A percentile compares a stretch with the other conserved stretches of the same genome.
Conservation (phyloP, 257 asterid species). For the Solanum virginianum region DNA sequence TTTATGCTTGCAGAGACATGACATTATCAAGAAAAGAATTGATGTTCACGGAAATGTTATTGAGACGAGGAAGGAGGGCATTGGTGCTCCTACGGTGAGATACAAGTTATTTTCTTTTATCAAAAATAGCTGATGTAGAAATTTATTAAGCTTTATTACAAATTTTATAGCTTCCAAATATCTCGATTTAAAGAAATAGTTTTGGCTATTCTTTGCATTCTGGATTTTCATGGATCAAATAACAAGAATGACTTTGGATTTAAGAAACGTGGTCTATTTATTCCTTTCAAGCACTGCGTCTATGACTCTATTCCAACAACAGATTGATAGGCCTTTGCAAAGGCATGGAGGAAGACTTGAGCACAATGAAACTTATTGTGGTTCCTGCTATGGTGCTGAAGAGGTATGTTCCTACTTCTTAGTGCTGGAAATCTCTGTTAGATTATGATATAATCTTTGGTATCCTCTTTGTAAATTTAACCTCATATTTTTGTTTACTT, state of each 20-base stretch:
- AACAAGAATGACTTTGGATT: background rate
- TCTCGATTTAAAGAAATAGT: background rate
- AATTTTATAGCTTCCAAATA: background rate
- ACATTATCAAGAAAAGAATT: slow-evolving; percentile 84
- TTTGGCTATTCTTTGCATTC: background rate
- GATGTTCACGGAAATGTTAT: slow-evolving; percentile 85
- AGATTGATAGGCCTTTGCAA: slow-evolving; percentile 84
- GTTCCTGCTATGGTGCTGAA: slow-evolving; percentile 97
- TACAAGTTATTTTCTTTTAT: background rate
- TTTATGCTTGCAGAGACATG: slow-evolving; percentile 70
- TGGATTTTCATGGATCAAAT: background rate
- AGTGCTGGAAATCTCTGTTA: background rate
- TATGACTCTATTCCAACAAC: background rate
- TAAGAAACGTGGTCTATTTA: background rate
- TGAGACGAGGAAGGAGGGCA: slow-evolving; percentile 84
- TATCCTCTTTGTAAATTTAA: background rate
- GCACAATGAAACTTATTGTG: slow-evolving; percentile 96
- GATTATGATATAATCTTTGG: background rate
- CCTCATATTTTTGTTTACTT: background rate
- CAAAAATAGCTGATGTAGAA: background rate
- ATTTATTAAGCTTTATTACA: background rate
- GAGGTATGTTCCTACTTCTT: slow-evolving; percentile 30
- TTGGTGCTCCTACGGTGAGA: slow-evolving; percentile 82
- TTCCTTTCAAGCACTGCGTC: background rate
- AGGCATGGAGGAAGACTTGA: slow-evolving; percentile 96